phyloP scores from a whole-genome alignment of 1,284 basidiomycete species.

The Lentinula novae-zelandiae region DNA sequence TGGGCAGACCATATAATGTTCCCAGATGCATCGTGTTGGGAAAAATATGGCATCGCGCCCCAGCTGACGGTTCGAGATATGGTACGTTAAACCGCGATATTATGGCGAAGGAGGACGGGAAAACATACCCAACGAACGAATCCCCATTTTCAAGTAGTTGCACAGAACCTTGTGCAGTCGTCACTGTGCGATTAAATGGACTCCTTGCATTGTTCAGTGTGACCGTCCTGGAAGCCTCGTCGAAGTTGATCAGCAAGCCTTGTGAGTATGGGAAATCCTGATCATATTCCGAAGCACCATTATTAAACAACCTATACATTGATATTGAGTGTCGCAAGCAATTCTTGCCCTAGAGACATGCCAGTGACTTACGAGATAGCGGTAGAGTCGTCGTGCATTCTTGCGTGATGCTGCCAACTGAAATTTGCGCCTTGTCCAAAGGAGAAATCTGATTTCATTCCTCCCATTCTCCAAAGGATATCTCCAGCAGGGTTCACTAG shows the following conservation, averaged over 20 bases:
- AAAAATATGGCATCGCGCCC: slow-evolving; percentile 12
- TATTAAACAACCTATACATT: slow-evolving; percentile 11
- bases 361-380: not conserved
- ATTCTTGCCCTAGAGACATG: too few species aligned
- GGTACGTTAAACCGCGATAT: not conserved
- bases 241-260: slow-evolving; percentile 6
- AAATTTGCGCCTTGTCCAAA: slow-evolving; percentile 14
- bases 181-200: slow-evolving; percentile 9
- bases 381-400: slow-evolving; percentile 8
- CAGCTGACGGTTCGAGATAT: not conserved
- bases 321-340: too few species aligned
- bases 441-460: slow-evolving; percentile 15
- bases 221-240: slow-evolving; percentile 3
- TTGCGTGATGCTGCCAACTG: slow-evolving; percentile 19
- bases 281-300: slow-evolving; percentile 4
- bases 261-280: slow-evolving; percentile 8
- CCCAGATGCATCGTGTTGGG: slow-evolving; percentile 8
- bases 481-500: slow-evolving; percentile 13
- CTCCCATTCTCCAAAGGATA: slow-evolving; percentile 19
- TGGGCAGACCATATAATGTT: slow-evolving; percentile 12
- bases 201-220: slow-evolving; percentile 6
- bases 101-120: not conserved
- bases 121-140: slow-evolving; percentile 12
- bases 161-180: slow-evolving; percentile 8
- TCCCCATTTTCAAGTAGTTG: slow-evolving; percentile 10